phyloP scores from a whole-genome alignment of 129 eudicot genomes.

The Flaveria sonorensis region DNA sequence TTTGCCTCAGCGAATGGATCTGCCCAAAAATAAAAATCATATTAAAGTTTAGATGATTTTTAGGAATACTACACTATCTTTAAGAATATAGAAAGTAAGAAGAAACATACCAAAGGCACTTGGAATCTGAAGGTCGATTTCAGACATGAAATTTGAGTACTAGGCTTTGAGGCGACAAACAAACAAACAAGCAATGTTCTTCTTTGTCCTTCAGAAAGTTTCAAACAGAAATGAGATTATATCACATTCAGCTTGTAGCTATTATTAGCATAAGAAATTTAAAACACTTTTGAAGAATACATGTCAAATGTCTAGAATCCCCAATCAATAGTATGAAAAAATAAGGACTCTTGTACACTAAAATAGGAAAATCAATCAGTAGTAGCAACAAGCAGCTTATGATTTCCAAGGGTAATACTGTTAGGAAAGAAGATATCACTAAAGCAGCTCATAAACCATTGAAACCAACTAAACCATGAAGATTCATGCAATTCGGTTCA shows the following conservation, averaged over 20 bases:
- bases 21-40: slow-evolving; percentile 9
- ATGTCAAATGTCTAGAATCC: background rate
- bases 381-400: background rate
- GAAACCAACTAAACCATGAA: background rate
- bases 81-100: background rate
- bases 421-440: background rate
- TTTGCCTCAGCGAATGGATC: slow-evolving; percentile 44
- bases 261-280: background rate
- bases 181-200: slow-evolving; percentile 24
- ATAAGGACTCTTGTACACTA: background rate
- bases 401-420: background rate
- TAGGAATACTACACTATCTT: background rate
- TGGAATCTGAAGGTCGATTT: slow-evolving; percentile 45
- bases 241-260: too few relatives aligned
- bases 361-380: background rate
- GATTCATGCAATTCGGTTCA: background rate
- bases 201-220: slow-evolving; percentile 25
- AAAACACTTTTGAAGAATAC: background rate
- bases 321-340: background rate
- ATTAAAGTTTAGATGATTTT: background rate
- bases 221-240: slow-evolving; percentile 26
- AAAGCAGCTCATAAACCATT: background rate
- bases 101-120: slow-evolving; percentile 39
- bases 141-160: slow-evolving; percentile 47
- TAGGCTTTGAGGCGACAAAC: slow-evolving; percentile 34